Evolutionary conservation across 805 yeast genomes (phyloP).

Genomic region (Candida taoyuanica): DNA sequence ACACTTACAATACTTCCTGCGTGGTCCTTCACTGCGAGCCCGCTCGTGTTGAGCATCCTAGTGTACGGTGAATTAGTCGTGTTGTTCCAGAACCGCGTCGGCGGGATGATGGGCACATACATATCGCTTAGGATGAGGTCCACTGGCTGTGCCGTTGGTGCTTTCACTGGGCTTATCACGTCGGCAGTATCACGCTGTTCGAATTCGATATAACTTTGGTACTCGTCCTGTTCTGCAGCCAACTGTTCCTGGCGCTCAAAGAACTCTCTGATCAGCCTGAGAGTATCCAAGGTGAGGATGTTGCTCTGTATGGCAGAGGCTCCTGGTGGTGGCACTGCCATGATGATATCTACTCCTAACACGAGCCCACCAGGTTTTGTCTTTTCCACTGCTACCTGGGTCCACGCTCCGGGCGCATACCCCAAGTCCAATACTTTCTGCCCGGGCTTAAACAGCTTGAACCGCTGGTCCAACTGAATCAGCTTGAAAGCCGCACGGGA

Average conservation of each 20-base stretch:
- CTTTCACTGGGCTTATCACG: no score
- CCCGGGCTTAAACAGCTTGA: slow-evolving; percentile 49
- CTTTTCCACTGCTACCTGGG: slow-evolving; percentile 68
- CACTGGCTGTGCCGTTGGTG: no score
- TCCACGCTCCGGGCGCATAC: slow-evolving; percentile 94
- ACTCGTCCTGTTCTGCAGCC: slow-evolving; percentile 16
- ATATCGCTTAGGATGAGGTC: slow-evolving; percentile 76
- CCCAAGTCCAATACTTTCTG: slow-evolving; percentile 80
- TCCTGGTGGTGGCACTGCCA: slow-evolving; percentile 76
- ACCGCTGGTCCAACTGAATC: slow-evolving; percentile 65
- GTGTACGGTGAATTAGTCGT: slow-evolving; percentile 73
- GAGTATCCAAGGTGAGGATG: slow-evolving; percentile 65
- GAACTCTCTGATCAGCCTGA: slow-evolving; percentile 46
- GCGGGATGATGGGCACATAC: slow-evolving; percentile 65
- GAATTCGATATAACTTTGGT: slow-evolving; percentile 28
- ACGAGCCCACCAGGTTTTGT: slow-evolving; percentile 49
- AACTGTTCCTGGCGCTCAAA: slow-evolving; percentile 29
- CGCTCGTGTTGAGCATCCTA: slow-evolving; percentile 94
- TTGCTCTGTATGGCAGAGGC: slow-evolving; percentile 83
- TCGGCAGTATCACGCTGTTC: slow-evolving; percentile 22
- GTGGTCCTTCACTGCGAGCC: slow-evolving; percentile 78
- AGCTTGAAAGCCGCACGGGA: slow-evolving; percentile 93
- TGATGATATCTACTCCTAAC: slow-evolving; percentile 79
- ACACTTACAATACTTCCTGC: slow-evolving; percentile 61
- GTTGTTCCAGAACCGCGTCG: slow-evolving; percentile 47